phyloP scores from a whole-genome alignment of 2,329 filamentous ascomycete genomes.

The Xylaria sp. region DNA sequence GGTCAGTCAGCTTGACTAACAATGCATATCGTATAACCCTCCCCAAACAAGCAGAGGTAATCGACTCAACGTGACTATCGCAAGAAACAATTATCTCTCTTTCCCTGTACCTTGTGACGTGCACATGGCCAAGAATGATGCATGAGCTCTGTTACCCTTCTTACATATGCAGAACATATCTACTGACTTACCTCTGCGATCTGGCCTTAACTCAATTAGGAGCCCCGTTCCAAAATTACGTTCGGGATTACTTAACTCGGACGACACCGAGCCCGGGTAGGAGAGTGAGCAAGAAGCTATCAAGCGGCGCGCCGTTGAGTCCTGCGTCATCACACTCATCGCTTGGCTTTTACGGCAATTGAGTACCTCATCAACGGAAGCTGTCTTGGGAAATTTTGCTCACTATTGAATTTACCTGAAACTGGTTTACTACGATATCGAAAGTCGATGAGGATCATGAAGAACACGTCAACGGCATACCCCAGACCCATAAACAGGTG shows the following conservation, averaged over 20 bases:
- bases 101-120: background rate
- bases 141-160: background rate
- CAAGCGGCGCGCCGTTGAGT: slow-evolving; percentile 9
- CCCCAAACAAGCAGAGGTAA: background rate
- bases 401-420: slow-evolving; percentile 3
- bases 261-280: slow-evolving; percentile 27
- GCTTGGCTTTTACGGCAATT: slow-evolving; percentile 18
- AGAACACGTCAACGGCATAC: background rate
- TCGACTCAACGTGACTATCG: background rate
- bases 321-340: slow-evolving; percentile 18
- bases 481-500: background rate
- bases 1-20: background rate
- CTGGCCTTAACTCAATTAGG: slow-evolving; percentile 31
- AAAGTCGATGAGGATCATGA: background rate
- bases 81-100: background rate
- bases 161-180: slow-evolving; percentile 30
- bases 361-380: background rate
- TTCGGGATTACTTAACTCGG: slow-evolving; percentile 39
- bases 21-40: background rate
- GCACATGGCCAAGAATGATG: background rate
- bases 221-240: slow-evolving; percentile 14
- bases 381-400: background rate
- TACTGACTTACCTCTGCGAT: background rate
- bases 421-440: slow-evolving; percentile 3
- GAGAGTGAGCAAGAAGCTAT: background rate